Percentiles rank a stretch among this genome's conserved stretches.
Evolutionary conservation across 192 early-diverging fungal genomes (phyloP).

Genomic region (Gigaspora rosea): DNA sequence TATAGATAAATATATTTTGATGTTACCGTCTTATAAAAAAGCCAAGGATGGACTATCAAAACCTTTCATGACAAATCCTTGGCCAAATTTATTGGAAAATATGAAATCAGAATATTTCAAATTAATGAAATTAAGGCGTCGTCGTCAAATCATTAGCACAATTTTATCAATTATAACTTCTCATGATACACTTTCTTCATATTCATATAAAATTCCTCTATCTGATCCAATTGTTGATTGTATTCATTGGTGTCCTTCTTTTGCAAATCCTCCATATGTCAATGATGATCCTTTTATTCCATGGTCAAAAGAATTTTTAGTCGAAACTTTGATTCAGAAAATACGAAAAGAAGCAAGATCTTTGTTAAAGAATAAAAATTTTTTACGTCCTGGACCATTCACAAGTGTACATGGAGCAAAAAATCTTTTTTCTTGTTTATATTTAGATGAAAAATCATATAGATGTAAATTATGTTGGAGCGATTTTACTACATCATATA

Average conservation of each 20-base stretch:
- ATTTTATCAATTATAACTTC: neutral
- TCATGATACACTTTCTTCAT: no score
- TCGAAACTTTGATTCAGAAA: neutral
- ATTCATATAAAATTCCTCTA: neutral
- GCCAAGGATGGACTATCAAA: neutral
- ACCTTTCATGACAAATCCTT: conserved; percentile 9
- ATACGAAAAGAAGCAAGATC: neutral
- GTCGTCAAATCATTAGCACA: neutral
- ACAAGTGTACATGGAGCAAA: neutral
- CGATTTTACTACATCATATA: no score
- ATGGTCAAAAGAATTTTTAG: conserved; percentile 1
- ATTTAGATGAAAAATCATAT: no score
- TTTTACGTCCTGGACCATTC: neutral
- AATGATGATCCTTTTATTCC: conserved; percentile 9
- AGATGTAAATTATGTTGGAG: no score
- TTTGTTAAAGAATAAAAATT: neutral
- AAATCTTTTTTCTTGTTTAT: neutral
- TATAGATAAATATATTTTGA: neutral
- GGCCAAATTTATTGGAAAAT: neutral
- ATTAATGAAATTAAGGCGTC: neutral
- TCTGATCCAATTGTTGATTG: neutral
- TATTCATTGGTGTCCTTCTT: conserved; percentile 8
- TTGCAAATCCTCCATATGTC: conserved; percentile 7
- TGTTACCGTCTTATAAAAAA: neutral
- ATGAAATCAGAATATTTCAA: neutral